A percentile compares a stretch with the other conserved stretches of the same genome.
Conservation (phyloP, 345 rosid genomes). For the Hevea brasiliensis region DNA sequence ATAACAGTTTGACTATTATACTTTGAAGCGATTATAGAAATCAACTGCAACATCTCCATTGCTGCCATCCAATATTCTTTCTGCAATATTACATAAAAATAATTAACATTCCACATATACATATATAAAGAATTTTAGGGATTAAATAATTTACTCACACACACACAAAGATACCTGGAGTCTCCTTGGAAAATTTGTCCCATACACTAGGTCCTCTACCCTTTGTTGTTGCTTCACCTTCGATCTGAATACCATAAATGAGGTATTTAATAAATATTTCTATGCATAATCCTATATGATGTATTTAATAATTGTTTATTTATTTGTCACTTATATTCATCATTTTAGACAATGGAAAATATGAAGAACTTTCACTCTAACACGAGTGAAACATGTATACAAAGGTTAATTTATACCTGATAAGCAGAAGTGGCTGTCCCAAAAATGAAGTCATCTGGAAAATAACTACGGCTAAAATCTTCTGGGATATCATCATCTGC, state of each 20-base stretch:
- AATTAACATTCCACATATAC: not conserved
- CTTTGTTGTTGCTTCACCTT: slow-evolving; percentile 16
- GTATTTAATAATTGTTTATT: no score
- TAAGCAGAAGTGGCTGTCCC: slow-evolving; percentile 11
- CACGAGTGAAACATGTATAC: no score
- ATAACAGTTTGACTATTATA: not conserved
- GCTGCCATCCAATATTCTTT: slow-evolving; percentile 37
- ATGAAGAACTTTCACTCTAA: no score
- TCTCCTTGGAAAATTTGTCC: slow-evolving; percentile 11
- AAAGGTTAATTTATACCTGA: slow-evolving; percentile 11
- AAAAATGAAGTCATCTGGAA: slow-evolving; percentile 3
- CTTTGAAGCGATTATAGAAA: slow-evolving; percentile 74
- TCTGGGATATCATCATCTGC: no score
- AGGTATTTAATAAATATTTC: no score
- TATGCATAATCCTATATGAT: no score
- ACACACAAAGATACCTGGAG: slow-evolving; percentile 10
- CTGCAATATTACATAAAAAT: slow-evolving; percentile 2
- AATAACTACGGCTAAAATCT: not conserved
- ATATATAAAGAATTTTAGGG: not conserved
- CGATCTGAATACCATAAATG: not conserved
- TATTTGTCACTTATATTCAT: no score
- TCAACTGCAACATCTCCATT: slow-evolving; percentile 72
- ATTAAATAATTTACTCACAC: no score
- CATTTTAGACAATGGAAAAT: no score
- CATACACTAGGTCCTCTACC: slow-evolving; percentile 21